Evolutionary conservation across 2,329 filamentous ascomycete species (phyloP).

Genomic region (Colletotrichum gigasporum): DNA sequence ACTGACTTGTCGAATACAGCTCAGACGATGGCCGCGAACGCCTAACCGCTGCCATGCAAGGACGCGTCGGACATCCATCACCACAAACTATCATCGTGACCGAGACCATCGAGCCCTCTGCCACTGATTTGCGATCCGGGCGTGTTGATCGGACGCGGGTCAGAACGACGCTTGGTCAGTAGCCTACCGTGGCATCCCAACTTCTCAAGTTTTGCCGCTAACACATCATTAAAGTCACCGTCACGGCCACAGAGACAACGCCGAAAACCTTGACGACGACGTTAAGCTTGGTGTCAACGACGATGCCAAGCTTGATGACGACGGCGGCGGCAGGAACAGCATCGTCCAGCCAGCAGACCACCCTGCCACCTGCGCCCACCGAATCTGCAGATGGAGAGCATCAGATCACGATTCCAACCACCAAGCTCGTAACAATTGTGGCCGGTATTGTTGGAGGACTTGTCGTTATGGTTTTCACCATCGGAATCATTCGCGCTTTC

Average conservation of each 20-base stretch:
- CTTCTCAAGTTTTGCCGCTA: not conserved
- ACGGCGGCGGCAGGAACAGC: not conserved
- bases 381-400: not conserved
- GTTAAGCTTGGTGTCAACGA: not conserved
- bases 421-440: not conserved
- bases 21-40: no score
- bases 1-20: no score
- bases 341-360: not conserved
- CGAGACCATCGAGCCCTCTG: no score
- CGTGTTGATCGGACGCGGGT: no score
- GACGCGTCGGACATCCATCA: no score
- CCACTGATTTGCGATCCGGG: no score
- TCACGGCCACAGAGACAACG: not conserved
- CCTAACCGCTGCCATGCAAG: no score
- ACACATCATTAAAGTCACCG: not conserved
- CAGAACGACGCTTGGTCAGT: slow-evolving; percentile 1
- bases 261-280: not conserved
- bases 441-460: not conserved
- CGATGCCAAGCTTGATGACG: not conserved
- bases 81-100: no score
- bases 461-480: not conserved
- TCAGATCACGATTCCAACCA: not conserved
- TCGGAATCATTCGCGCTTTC: not conserved
- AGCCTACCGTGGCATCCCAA: not conserved
- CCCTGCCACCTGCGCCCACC: not conserved